These are phyloP conservation scores for Domatiomyces globalis DNA, from an alignment of 2,329 filamentous ascomycete species.

Conservation along the genomic window DNA sequence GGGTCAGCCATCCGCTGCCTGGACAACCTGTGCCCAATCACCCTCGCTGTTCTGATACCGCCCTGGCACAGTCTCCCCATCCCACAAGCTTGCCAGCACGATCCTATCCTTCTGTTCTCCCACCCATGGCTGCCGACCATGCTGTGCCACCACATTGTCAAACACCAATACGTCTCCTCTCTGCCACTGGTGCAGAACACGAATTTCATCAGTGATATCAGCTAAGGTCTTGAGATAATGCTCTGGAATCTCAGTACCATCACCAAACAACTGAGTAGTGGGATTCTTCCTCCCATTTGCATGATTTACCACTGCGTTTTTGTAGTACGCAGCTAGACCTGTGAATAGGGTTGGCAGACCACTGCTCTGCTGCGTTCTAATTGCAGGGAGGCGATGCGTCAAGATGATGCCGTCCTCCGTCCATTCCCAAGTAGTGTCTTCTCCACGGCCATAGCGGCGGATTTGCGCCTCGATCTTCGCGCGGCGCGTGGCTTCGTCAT, in stretches of 20 bases:
- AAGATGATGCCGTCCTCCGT: constrained; percentile 29
- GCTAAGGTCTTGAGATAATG: constrained; percentile 30
- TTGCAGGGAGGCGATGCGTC: constrained; percentile 33
- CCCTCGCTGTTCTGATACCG: constrained; percentile 24
- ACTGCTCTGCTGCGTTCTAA: constrained; percentile 35
- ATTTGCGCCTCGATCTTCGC: constrained; percentile 38
- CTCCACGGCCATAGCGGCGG: constrained; percentile 31
- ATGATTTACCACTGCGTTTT: constrained; percentile 19
- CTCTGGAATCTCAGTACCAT: constrained; percentile 36
- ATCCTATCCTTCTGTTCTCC: constrained; percentile 34
- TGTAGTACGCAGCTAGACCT: constrained; percentile 33
- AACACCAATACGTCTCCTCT: constrained; percentile 35
- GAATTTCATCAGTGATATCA: constrained; percentile 36
- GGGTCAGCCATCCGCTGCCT: constrained; percentile 25
- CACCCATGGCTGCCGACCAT: constrained; percentile 36
- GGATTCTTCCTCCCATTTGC: constrained; percentile 20
- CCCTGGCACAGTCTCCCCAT: constrained; percentile 33
- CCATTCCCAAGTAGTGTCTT: constrained; percentile 38
- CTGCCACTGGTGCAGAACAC: constrained; percentile 36
- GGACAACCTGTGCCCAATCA: constrained; percentile 35
- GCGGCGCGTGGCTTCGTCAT: constrained; percentile 29
- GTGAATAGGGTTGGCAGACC: constrained; percentile 35
- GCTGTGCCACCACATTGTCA: constrained; percentile 37
- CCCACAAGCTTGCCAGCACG: constrained; percentile 35
- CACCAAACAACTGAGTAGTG: constrained; percentile 32